Conservation (phyloP, 257 asterid species). For the Solanum appendiculatum region DNA sequence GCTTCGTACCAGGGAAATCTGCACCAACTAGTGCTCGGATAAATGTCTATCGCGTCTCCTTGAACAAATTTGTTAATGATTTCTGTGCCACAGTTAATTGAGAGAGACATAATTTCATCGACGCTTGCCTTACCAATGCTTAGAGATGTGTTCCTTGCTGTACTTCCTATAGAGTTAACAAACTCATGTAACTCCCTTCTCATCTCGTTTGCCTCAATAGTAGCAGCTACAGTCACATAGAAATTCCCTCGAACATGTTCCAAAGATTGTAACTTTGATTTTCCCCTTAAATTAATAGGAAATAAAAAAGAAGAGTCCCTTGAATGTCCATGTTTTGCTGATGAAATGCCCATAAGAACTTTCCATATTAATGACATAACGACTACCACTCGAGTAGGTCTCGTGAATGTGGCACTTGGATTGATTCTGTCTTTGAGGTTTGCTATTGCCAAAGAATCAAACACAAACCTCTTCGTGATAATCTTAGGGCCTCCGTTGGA, state of each 20-base stretch:
- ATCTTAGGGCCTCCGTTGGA: not conserved
- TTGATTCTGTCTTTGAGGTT: not conserved
- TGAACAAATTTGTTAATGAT: not conserved
- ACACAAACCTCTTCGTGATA: constrained; percentile 4
- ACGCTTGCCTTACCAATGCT: not conserved
- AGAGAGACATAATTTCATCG: not conserved
- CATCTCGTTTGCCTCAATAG: not conserved
- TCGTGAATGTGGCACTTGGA: not conserved
- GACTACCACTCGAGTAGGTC: constrained; percentile 4
- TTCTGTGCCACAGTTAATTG: not conserved
- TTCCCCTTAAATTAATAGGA: constrained; percentile 10
- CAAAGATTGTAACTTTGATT: not conserved
- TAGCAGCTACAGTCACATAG: not conserved
- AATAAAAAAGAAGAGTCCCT: not conserved
- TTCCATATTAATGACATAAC: constrained; percentile 8
- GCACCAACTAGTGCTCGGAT: not conserved
- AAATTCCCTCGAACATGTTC: constrained; percentile 19
- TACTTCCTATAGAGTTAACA: not conserved
- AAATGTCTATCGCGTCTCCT: not conserved
- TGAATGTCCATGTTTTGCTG: not conserved
- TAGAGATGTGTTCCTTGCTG: not conserved
- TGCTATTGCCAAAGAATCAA: constrained; percentile 4
- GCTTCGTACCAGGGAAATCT: constrained; percentile 3
- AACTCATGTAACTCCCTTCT: not conserved
- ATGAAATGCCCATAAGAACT: constrained; percentile 1